Percentiles rank a stretch among this genome's conserved stretches.
Evolutionary conservation across 805 yeast species (phyloP).

Genomic region (Huiozyma naganishii): DNA sequence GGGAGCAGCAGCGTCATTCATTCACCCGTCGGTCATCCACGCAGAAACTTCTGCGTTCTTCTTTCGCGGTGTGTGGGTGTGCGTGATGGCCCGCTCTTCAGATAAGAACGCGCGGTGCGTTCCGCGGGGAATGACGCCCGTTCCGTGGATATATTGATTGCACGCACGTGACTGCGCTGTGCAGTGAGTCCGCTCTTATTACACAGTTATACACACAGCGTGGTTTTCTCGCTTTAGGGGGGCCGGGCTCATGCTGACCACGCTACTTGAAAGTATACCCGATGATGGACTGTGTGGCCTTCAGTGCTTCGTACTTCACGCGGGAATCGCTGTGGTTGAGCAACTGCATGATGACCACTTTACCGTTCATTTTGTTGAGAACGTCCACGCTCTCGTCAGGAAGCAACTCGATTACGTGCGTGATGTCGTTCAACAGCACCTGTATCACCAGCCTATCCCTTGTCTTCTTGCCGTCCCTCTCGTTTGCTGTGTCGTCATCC

Average conservation of each 20-base stretch:
- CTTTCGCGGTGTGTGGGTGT: too few relatives aligned
- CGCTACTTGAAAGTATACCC: slow-evolving; percentile 50
- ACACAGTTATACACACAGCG: too few relatives aligned
- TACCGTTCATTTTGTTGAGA: slow-evolving; percentile 48
- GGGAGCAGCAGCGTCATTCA: neutral
- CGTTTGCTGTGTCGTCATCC: slow-evolving; percentile 11
- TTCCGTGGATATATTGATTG: too few relatives aligned
- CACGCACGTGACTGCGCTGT: too few relatives aligned
- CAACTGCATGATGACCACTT: slow-evolving; percentile 73
- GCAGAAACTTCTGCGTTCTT: too few relatives aligned
- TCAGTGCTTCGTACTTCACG: slow-evolving; percentile 88
- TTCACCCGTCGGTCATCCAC: neutral
- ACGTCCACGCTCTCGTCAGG: slow-evolving; percentile 48
- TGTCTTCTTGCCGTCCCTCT: slow-evolving; percentile 18
- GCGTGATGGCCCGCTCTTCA: too few relatives aligned
- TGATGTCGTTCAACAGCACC: slow-evolving; percentile 58
- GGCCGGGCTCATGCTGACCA: too few relatives aligned
- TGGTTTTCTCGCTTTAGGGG: too few relatives aligned
- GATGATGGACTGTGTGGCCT: slow-evolving; percentile 88
- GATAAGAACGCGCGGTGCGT: too few relatives aligned
- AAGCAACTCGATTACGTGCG: slow-evolving; percentile 46
- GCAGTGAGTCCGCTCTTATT: too few relatives aligned
- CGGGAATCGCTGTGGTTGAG: slow-evolving; percentile 74
- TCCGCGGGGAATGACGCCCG: too few relatives aligned
- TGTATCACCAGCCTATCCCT: slow-evolving; percentile 31